Evolutionary conservation across 2,329 filamentous ascomycete species (phyloP).

Genomic region (Colletotrichum gloeosporioides): DNA sequence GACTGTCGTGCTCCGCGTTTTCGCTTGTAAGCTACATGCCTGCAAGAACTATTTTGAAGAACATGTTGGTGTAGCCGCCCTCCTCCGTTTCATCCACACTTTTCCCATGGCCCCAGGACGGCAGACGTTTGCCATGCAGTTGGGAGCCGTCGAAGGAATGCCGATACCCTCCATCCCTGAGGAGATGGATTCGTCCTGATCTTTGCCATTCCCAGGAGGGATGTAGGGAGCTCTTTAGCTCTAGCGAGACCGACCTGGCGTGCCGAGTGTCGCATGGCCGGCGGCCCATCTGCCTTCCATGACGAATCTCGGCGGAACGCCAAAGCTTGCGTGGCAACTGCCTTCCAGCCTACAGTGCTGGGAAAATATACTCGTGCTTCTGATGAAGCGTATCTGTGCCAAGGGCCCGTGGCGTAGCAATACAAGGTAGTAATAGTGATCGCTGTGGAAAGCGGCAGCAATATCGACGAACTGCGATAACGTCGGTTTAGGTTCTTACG

Average conservation of each 20-base stretch:
- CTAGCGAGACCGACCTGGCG: not conserved
- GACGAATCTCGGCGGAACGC: too few relatives aligned
- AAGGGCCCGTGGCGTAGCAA: not conserved
- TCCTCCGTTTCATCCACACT: not conserved
- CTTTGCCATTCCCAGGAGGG: not conserved
- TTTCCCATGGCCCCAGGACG: not conserved
- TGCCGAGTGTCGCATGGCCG: not conserved
- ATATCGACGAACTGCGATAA: too few relatives aligned
- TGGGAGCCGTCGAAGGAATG: not conserved
- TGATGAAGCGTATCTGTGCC: accelerated
- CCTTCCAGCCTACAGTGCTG: not conserved
- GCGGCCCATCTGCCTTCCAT: too few relatives aligned
- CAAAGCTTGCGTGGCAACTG: not conserved
- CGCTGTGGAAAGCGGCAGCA: too few relatives aligned
- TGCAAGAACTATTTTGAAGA: not conserved
- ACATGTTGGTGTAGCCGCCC: not conserved
- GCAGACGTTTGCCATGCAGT: not conserved
- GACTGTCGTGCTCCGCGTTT: not conserved
- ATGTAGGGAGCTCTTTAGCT: not conserved
- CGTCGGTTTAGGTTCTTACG: not conserved
- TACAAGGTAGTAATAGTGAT: not conserved
- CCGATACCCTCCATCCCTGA: not conserved
- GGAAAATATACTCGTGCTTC: not conserved
- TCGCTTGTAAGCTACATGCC: not conserved
- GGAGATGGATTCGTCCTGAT: not conserved